These are phyloP conservation scores for Luvunga scandens DNA, from an alignment of 345 rosid genomes.

Conservation along the genomic window DNA sequence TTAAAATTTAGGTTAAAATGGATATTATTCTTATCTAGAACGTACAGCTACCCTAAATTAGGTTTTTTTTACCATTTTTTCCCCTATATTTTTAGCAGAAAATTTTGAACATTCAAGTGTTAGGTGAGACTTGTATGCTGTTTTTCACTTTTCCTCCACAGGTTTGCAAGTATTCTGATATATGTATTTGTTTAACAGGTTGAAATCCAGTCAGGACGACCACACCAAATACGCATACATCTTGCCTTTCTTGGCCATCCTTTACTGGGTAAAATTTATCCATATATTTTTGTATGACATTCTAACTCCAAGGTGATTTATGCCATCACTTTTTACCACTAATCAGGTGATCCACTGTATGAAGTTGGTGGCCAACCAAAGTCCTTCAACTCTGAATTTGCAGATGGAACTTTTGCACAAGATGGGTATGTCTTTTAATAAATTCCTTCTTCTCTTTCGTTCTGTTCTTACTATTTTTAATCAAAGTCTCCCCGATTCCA, in stretches of 20 bases:
- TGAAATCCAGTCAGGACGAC: conserved; percentile 85
- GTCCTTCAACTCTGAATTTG: conserved; percentile 39
- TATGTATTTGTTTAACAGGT: conserved; percentile 41
- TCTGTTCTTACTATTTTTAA: not conserved
- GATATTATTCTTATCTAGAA: no score
- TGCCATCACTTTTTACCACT: not conserved
- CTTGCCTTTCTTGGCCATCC: conserved; percentile 88
- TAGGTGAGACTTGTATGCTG: not conserved
- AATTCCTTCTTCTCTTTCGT: not conserved
- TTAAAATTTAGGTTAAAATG: no score
- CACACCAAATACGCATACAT: conserved; percentile 92
- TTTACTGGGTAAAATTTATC: conserved; percentile 53
- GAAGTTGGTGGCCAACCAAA: conserved; percentile 67
- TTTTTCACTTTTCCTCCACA: conserved; percentile 1
- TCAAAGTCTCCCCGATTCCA: not conserved
- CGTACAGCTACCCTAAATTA: no score
- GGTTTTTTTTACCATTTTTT: no score
- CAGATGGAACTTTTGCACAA: conserved; percentile 49
- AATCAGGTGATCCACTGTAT: conserved; percentile 81
- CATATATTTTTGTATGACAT: not conserved
- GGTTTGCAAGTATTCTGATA: not conserved
- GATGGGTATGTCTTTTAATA: conserved; percentile 57
- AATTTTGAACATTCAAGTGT: not conserved
- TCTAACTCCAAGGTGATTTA: not conserved
- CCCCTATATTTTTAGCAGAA: no score